Evolutionary conservation across 2,329 filamentous ascomycete species (phyloP), one percentile per base, ranked within the genome.

Genomic region (Chaetomium olivaceum): DNA sequence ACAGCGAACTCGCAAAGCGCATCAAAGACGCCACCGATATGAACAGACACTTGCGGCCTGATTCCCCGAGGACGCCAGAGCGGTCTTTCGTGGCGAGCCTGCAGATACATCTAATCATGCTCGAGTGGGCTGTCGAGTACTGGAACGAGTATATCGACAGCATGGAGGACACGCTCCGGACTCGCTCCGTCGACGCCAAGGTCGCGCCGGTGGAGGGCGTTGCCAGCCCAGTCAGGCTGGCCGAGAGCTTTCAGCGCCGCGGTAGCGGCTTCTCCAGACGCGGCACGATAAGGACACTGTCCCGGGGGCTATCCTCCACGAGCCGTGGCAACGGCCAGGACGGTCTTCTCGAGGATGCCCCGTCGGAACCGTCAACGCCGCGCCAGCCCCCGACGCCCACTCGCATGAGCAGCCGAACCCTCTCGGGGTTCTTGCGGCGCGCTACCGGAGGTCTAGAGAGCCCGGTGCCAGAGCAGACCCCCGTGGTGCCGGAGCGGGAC

Each of bases 31-130:
- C 56, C 2, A 46, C 33, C 9, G 33, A 58, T 4, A 25, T 2
- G 14, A 46, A 58, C 21, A 27, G 36, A 6, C 56, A 58, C 21
- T 21, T 58, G 56, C 56, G 33, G 1, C 33, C 56, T 5, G 36
- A 43, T n/a, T 6, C 56, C 14, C 56, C 56, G 12, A 43, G 33
- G n/a, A 58, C 56, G n/a, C 21, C 33, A 11, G 56, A 58, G 9
- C 33, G 43, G 2, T 58, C 56, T 31, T 58, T 58, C 36, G 19
- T 58, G 14, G 56, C 56, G 6, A 58, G 56, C 23, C 33, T 58
- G 21, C 56, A 58, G 43, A 36, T 58, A 1, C 56, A 58, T 19
- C 56, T 58, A 21, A 43, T 58, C 33, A 58, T 58, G 56, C 56
- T 58, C 21, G 56, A 58, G 36, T 58, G 56, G 56, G 16, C 33